Percentiles rank a stretch among this genome's conserved stretches.
Evolutionary conservation across 2,329 filamentous ascomycete species (phyloP).

Genomic region (Stemphylium vesicarium): DNA sequence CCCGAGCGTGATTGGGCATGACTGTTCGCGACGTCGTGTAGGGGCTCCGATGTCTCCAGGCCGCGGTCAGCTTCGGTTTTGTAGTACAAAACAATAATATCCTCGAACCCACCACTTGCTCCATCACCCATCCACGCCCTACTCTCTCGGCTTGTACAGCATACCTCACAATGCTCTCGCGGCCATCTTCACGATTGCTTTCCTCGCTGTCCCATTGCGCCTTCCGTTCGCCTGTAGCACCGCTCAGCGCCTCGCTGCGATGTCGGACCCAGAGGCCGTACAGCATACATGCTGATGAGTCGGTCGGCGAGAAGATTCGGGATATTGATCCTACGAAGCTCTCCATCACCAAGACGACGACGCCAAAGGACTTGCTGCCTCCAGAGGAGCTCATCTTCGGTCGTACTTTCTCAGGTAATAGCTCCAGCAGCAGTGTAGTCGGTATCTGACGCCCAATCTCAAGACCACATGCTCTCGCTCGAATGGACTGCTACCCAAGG

Average conservation of each 20-base stretch:
- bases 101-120: constrained; percentile 13
- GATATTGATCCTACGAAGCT: constrained; percentile 81
- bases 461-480: constrained; percentile 95
- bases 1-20: constrained; percentile 25
- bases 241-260: constrained; percentile 51
- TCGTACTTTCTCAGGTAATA: constrained; percentile 81
- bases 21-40: constrained; percentile 15
- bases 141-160: constrained; percentile 14
- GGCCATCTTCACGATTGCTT: constrained; percentile 43
- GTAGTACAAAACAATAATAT: constrained; percentile 23
- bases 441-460: constrained; percentile 19
- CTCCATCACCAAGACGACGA: constrained; percentile 73
- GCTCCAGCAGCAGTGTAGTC: constrained; percentile 8
- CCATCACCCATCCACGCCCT: constrained; percentile 16
- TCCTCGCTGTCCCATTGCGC: constrained; percentile 39
- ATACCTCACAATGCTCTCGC: constrained; percentile 45
- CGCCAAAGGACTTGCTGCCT: constrained; percentile 75
- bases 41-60: constrained; percentile 16
- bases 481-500: constrained; percentile 89
- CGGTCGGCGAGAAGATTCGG: constrained; percentile 61
- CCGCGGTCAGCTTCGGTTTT: constrained; percentile 38
- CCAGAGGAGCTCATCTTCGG: constrained; percentile 89
- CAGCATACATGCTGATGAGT: constrained; percentile 57
- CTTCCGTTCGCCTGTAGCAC: constrained; percentile 33
- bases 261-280: constrained; percentile 56